Percentiles rank a stretch among this genome's conserved stretches.
Evolutionary conservation across 805 yeast species (phyloP).

Genomic region (Ogataea allantospora): DNA sequence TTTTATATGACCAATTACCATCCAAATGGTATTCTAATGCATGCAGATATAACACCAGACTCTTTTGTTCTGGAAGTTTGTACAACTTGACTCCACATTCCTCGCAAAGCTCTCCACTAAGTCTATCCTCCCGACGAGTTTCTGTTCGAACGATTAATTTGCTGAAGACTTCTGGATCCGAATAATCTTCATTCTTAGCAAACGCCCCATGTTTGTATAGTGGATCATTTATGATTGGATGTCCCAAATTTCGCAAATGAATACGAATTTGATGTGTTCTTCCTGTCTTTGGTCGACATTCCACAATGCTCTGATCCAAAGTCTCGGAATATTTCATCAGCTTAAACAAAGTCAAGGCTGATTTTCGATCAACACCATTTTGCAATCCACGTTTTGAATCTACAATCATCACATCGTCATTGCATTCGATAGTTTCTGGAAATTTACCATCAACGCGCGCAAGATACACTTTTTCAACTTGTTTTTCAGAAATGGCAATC

Average conservation of each 20-base stretch:
- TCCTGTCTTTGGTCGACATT: slow-evolving; percentile 51
- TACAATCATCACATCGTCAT: slow-evolving; percentile 38
- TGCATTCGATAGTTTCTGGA: slow-evolving; percentile 33
- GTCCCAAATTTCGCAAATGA: slow-evolving; percentile 47
- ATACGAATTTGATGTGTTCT: slow-evolving; percentile 58
- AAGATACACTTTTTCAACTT: slow-evolving; percentile 41
- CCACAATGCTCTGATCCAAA: slow-evolving; percentile 41
- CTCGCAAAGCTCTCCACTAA: slow-evolving; percentile 29
- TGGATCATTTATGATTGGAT: slow-evolving; percentile 38
- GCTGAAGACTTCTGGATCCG: slow-evolving; percentile 11
- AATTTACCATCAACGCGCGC: slow-evolving; percentile 46
- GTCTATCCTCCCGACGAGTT: slow-evolving; percentile 21
- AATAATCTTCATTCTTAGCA: slow-evolving; percentile 10
- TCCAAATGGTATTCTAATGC: slow-evolving; percentile 37
- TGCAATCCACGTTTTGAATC: slow-evolving; percentile 30
- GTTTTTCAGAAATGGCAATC: slow-evolving; percentile 32
- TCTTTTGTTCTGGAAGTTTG: slow-evolving; percentile 30
- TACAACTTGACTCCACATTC: slow-evolving; percentile 37
- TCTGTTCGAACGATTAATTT: slow-evolving; percentile 12
- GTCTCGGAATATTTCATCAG: slow-evolving; percentile 31
- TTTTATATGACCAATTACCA: slow-evolving; percentile 36
- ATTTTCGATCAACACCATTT: slow-evolving; percentile 25
- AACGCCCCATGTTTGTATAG: slow-evolving; percentile 25
- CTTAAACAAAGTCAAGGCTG: slow-evolving; percentile 26
- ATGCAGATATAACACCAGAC: slow-evolving; percentile 46